These are phyloP conservation scores for Musa acuminata DNA, from an alignment of 176 grass and related monocot genomes.

Conservation along the genomic window DNA sequence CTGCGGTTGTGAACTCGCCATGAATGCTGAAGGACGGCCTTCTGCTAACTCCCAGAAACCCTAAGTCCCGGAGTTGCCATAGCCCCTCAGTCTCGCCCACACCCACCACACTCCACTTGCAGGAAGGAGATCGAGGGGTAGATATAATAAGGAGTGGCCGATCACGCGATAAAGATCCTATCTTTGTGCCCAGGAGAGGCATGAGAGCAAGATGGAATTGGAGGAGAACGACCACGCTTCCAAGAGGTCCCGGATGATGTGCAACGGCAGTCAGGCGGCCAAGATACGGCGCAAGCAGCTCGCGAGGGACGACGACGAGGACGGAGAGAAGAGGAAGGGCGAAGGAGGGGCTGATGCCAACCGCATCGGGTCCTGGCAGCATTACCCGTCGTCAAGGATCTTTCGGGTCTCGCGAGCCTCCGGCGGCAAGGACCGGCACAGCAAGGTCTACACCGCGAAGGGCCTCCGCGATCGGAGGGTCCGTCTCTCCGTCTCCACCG, in stretches of 20 bases:
- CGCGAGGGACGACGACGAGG: conserved; percentile 1
- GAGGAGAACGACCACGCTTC: conserved; percentile 7
- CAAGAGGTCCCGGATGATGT: not conserved
- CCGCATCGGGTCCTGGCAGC: not conserved
- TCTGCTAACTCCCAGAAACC: conserved; percentile 2
- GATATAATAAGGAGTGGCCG: not conserved
- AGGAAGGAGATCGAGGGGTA: not conserved
- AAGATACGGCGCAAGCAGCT: conserved; percentile 7
- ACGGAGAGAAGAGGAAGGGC: not conserved
- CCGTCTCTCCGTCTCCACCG: conserved; percentile 17
- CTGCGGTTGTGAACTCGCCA: not conserved
- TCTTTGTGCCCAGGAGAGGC: conserved; percentile 4
- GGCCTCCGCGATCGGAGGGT: conserved; percentile 15
- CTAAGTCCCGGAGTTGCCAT: not conserved
- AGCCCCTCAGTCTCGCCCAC: not conserved
- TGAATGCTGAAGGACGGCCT: conserved; percentile 7
- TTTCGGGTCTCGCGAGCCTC: conserved; percentile 9
- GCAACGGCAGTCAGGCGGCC: not conserved
- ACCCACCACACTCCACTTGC: not conserved
- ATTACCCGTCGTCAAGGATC: conserved; percentile 9
- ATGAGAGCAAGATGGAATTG: conserved; percentile 11
- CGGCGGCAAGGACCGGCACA: conserved; percentile 21
- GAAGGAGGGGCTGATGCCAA: not conserved
- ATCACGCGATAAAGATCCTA: not conserved
- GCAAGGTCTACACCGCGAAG: conserved; percentile 23